These are phyloP conservation scores for Malus sieversii DNA, from an alignment of 306 rosid genomes.

Conservation along the genomic window DNA sequence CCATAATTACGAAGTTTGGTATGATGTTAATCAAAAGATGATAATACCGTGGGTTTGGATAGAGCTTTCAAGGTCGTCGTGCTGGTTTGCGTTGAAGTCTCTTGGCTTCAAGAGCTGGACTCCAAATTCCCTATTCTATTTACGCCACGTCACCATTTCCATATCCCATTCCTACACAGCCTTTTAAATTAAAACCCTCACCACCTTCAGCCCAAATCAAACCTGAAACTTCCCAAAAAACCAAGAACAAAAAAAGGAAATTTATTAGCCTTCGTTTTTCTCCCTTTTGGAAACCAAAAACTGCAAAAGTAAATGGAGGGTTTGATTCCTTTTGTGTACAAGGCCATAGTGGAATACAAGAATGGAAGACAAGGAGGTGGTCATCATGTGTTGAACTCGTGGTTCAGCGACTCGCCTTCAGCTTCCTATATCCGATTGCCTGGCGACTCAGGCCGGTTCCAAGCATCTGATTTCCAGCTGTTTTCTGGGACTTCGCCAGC, in stretches of 20 bases:
- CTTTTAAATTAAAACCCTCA: slow-evolving; percentile 25
- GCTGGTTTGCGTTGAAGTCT: slow-evolving; percentile 45
- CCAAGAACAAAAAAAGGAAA: slow-evolving; percentile 2
- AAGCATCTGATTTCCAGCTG: slow-evolving; percentile 23
- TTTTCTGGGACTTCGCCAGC: slow-evolving; percentile 35
- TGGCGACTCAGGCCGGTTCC: slow-evolving; percentile 33
- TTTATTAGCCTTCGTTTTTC: slow-evolving; percentile 7
- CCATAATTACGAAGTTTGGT: slow-evolving; percentile 24
- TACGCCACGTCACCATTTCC: slow-evolving; percentile 1
- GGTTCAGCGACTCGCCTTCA: slow-evolving; percentile 61
- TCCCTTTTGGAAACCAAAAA: background rate
- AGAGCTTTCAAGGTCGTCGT: slow-evolving; percentile 43
- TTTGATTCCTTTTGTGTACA: slow-evolving; percentile 80
- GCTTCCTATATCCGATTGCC: slow-evolving; percentile 32
- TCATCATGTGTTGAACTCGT: slow-evolving; percentile 33
- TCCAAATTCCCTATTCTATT: slow-evolving; percentile 52
- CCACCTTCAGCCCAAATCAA: slow-evolving; percentile 26
- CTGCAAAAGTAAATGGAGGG: slow-evolving; percentile 56
- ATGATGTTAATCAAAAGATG: slow-evolving; percentile 6
- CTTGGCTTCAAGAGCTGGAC: slow-evolving; percentile 58
- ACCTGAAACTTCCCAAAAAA: background rate
- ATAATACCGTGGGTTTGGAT: slow-evolving; percentile 31
- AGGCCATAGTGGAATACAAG: slow-evolving; percentile 66
- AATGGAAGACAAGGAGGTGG: slow-evolving; percentile 30
- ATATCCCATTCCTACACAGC: background rate